phyloP scores from a whole-genome alignment of 805 yeast species.

The Metschnikowia drakensbergensis region DNA sequence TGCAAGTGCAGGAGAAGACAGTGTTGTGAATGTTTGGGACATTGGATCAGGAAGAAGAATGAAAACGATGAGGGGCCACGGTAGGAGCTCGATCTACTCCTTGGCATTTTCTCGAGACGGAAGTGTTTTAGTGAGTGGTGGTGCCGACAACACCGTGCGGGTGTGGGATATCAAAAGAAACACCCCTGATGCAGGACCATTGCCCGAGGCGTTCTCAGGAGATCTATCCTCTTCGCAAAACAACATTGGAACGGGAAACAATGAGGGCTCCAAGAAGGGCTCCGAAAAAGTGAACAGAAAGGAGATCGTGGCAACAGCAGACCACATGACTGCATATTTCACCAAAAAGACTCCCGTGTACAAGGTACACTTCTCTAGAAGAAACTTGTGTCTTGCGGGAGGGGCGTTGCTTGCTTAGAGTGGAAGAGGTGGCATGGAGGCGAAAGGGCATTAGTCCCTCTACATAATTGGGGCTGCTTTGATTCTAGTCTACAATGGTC shows the following conservation, averaged over 20 bases:
- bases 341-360: conserved; percentile 93
- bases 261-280: conserved; percentile 22
- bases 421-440: neutral
- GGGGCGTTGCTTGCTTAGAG: conserved; percentile 61
- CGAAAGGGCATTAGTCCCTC: no score
- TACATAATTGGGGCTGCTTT: no score
- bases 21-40: conserved; percentile 88
- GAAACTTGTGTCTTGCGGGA: conserved; percentile 88
- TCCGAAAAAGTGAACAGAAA: conserved; percentile 45
- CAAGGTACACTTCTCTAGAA: conserved; percentile 85
- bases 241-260: conserved; percentile 7
- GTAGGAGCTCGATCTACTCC: conserved; percentile 79
- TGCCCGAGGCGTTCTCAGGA: conserved; percentile 62
- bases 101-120: conserved; percentile 85
- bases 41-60: conserved; percentile 84
- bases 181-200: conserved; percentile 72
- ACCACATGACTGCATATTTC: conserved; percentile 88
- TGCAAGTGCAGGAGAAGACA: conserved; percentile 93
- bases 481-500: neutral
- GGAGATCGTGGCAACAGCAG: conserved; percentile 78
- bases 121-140: conserved; percentile 82
- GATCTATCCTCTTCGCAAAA: conserved; percentile 9
- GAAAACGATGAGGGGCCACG: conserved; percentile 94
- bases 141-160: conserved; percentile 87
- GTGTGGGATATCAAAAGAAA: conserved; percentile 94